Base-by-base conservation (phyloP, 23 red algal genomes). In the Gracilariopsis chorda region DNA sequence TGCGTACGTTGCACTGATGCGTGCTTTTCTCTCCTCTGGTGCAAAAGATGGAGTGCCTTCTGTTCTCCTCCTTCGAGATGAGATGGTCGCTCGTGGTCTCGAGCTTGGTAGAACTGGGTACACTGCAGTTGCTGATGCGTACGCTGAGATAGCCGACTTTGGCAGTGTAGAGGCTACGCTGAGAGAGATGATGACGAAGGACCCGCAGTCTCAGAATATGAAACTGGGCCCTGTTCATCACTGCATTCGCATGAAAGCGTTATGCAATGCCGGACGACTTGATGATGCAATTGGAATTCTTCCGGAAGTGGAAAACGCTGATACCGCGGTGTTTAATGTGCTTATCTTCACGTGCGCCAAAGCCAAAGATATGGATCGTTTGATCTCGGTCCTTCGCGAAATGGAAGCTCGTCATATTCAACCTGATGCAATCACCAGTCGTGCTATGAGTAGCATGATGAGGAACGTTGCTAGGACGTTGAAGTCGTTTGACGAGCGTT, bases 51-150 rank as follows among this genome's bases (percentile, higher is more conserved):
- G 88, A 13, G 75, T 82, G 7, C 46, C 56, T 29, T 78, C 88
- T 0, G 75, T 82, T 13, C 33, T 92, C 1, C 60, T 78, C 19
- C 65, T 92, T 20, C 72, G 88, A n/a, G 88, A 92, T 80, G 88
- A 92, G 49, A 92, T 92, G 88, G 55, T 92, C 7, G 60, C 72
- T 12, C 75, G 88, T 23, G 75, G 75, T 17, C 47, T 92, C 19
- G 57, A 68, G 63, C 76, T 92, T 19, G 77, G 88, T 27, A 43
- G 88, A 25, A 80, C 88, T 16, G 78, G 76, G 0, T 82, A 92
- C 61, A 82, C 88, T 34, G 88, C 60, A 11, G 88, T 92, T 13
- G 88, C 88, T 12, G 88, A 83, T 53, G 88, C 88, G 7, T 80
- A 80, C 30, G 88, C 88, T n/a, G 73, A 51, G 55, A 44, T 42